Evolutionary conservation across 1,284 basidiomycete genomes (phyloP).

Genomic region (Tilletia walkeri): DNA sequence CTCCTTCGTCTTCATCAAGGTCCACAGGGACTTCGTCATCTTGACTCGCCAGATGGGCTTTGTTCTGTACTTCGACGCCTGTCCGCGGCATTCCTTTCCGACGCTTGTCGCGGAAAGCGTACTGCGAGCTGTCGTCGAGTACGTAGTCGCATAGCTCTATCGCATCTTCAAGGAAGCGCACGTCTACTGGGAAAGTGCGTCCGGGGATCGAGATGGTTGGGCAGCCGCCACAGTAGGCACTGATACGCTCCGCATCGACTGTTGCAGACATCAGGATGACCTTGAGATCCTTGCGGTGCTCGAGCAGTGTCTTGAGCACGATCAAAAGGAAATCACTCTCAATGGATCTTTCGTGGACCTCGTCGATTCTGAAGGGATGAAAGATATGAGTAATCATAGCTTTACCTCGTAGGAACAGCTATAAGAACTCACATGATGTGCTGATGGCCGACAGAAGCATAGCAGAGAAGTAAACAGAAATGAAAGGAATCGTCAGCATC

Average conservation of each 20-base stretch:
- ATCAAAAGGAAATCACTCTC: conserved; percentile 97
- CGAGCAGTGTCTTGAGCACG: conserved; percentile 83
- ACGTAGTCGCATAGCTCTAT: conserved; percentile 82
- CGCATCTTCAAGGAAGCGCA: conserved; percentile 86
- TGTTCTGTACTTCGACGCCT: conserved; percentile 50
- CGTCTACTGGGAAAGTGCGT: conserved; percentile 91
- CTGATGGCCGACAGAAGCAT: neutral
- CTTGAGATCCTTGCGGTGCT: conserved; percentile 77
- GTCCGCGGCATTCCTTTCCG: conserved; percentile 58
- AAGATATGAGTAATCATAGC: neutral
- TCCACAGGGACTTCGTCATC: conserved; percentile 71
- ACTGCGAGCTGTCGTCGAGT: conserved; percentile 73
- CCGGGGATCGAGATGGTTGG: conserved; percentile 78
- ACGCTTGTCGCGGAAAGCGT: conserved; percentile 61
- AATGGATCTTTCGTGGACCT: conserved; percentile 90
- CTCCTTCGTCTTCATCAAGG: conserved; percentile 67
- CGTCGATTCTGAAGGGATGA: conserved; percentile 79
- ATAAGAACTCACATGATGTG: conserved; percentile 4
- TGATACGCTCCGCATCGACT: conserved; percentile 85
- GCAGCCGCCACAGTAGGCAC: conserved; percentile 86
- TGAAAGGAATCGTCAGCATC: conserved; percentile 58
- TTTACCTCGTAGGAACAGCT: neutral
- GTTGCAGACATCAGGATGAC: conserved; percentile 98
- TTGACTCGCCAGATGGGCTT: conserved; percentile 46
- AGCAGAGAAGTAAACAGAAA: conserved; percentile 23